Evolutionary conservation across 805 yeast genomes (phyloP), one percentile per base, ranked within the genome.

Genomic region (Metschnikowia shivogae): DNA sequence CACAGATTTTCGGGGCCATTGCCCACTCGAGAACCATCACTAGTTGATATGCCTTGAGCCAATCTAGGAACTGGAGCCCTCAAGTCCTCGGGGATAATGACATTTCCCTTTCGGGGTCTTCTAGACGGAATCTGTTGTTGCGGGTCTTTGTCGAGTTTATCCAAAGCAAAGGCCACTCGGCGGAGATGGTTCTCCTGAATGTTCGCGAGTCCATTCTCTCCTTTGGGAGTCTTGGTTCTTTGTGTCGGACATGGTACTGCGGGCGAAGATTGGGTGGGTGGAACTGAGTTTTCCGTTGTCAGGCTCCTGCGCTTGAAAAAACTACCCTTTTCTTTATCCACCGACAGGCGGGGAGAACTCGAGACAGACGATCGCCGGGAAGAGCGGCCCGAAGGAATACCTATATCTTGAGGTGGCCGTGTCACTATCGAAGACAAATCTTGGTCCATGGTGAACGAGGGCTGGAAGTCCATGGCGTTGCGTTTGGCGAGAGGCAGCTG

Each of bases 91-190:
- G 90, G 88, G 7, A 70, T 61, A 31, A 64, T 45, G 6, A 78
- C 81, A 51, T 78, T 74, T 4, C 84, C 84, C 43, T 65, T 73
- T 39, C 64, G 67, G 0, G 84, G 84, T 31, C 74, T 62, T 43
- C 83, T 60, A 1, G 82, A 76, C 0, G 84, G 84, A 40, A 78
- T 78, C 56, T 78, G 84, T 55, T 78, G 84, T 53, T 78, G 83
- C 3, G 64, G 65, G 62, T 90, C 97, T 49, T 72, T 73, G 0
- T 73, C 74, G 49, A 89, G 77, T 42, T 83, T 80, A 41, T 86
- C 86, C 4, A 88, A 73, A 0, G 93, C 89, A 63, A 90, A 90
- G 0, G 81, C 76, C 4, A 89, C 96, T 49, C 90, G 70, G 51
- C 78, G 74, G 60, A 86, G 67, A 12, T 63, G 60, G 5, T 66